Evolutionary conservation across 768 basidiomycete genomes (phyloP), one percentile per base, ranked within the genome.

Genomic region (Amanita rimosa): DNA sequence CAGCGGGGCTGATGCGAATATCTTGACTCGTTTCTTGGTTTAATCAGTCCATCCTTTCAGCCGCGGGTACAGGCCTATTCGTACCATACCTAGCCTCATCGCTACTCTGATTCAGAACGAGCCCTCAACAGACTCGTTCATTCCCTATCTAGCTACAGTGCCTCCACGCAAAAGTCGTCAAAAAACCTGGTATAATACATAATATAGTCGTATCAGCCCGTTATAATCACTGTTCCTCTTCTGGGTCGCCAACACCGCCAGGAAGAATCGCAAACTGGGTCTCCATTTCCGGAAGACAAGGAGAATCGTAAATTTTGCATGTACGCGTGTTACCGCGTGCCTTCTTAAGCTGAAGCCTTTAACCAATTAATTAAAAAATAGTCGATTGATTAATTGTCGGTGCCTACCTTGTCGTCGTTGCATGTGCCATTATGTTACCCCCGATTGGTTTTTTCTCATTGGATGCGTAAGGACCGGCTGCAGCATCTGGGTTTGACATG

Each of bases 391-490:
- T 35, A 31, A 33, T 11, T 9, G 6, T 21, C 6, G 10, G 33
- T 13, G 54, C 73, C 42, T 54, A 89, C 91, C 95, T 81, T 40
- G 95, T 98, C 14, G 96, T 98, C 1, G 93, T 94, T 6, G 96
- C 96, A 68, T 99, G 96, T 1, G 96, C 96, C 78, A 99, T 85
- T 59, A 99, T 99, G 64, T 99, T 99, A 19, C 95, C 95, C 40
- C 96, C 96, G 48, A 99, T 95, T 13, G 96, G 96, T 66, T 99
- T 99, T 75, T 96, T 95, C 67, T 92, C 87, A 58, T 96, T 91
- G 3, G 79, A 78, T 35, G 83, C 83, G 53, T 89, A 90, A 16
- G 90, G 88, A 10, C 87, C 86, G 42, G 90, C 90, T 3, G 85
- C 79, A 24, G 91, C 92, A 62, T 99, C 96, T 2, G 96, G 95